Conservation (phyloP, 345 rosid species). For the Hypericum perforatum region DNA sequence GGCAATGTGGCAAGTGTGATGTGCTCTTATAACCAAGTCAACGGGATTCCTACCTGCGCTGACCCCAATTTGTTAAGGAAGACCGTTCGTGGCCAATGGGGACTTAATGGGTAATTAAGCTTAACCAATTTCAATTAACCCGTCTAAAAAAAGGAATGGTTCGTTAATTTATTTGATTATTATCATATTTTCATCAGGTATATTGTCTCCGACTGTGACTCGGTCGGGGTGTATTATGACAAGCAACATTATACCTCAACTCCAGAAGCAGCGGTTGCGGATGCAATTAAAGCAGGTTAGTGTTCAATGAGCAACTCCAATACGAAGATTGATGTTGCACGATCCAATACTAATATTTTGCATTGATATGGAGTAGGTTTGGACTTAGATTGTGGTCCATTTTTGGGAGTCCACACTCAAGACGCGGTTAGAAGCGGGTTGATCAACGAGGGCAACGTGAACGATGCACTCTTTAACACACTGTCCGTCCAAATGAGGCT, state of each 20-base stretch:
- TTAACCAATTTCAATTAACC: neutral
- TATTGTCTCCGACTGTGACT: conserved; percentile 88
- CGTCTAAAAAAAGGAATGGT: neutral
- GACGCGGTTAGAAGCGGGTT: conserved; percentile 46
- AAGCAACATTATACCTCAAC: conserved; percentile 70
- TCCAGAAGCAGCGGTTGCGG: conserved; percentile 83
- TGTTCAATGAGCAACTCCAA: too few relatives aligned
- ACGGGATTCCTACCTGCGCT: conserved; percentile 92
- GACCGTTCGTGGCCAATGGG: conserved; percentile 90
- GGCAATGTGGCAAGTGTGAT: conserved; percentile 90
- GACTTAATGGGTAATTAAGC: conserved; percentile 50
- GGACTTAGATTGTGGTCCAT: conserved; percentile 91
- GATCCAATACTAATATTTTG: too few relatives aligned
- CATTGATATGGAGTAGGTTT: conserved; percentile 28
- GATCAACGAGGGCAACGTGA: conserved; percentile 38
- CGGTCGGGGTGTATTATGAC: conserved; percentile 62
- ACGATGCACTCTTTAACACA: conserved; percentile 68
- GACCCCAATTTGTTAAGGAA: conserved; percentile 61
- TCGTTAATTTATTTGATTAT: neutral
- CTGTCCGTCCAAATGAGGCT: conserved; percentile 87
- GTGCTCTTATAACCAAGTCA: conserved; percentile 98
- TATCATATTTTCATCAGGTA: conserved; percentile 30
- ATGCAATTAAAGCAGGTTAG: conserved; percentile 59
- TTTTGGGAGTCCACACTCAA: conserved; percentile 58
- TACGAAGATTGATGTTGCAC: too few relatives aligned